These are phyloP conservation scores for Phalaenopsis aphrodite DNA, from an alignment of 106 monocot genomes.

Conservation along the genomic window DNA sequence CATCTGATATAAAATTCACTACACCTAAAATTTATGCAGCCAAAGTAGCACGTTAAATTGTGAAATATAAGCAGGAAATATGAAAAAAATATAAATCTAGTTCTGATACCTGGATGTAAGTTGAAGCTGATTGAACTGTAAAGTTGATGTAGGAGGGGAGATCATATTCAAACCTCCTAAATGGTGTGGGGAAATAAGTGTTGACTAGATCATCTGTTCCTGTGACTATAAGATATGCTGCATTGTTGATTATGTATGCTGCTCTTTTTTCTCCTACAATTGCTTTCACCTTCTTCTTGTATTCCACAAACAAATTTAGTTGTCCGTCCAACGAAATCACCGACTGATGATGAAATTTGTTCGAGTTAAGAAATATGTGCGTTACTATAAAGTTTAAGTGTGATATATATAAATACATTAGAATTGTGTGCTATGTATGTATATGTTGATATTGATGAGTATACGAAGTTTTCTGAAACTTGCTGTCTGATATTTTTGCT, in stretches of 20 bases:
- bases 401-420: no score
- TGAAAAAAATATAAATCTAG: neutral
- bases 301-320: constrained; percentile 35
- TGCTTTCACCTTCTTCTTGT: constrained; percentile 35
- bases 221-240: constrained; percentile 26
- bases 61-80: neutral
- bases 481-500: neutral
- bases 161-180: constrained; percentile 30
- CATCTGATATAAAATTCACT: no score
- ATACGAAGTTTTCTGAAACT: neutral
- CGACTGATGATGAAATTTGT: constrained; percentile 18
- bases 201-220: constrained; percentile 64
- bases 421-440: no score
- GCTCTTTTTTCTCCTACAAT: constrained; percentile 31
- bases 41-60: neutral
- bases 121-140: constrained; percentile 21
- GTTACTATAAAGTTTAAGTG: no score
- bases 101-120: constrained; percentile 32
- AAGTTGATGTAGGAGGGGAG: constrained; percentile 40
- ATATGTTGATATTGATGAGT: neutral
- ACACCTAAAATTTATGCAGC: neutral
- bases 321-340: constrained; percentile 16
- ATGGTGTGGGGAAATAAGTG: constrained; percentile 48
- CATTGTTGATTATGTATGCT: constrained; percentile 14
- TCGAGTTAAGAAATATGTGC: neutral